Evolutionary conservation across 306 rosid genomes (phyloP).

Genomic region (Castanea mollissima): DNA sequence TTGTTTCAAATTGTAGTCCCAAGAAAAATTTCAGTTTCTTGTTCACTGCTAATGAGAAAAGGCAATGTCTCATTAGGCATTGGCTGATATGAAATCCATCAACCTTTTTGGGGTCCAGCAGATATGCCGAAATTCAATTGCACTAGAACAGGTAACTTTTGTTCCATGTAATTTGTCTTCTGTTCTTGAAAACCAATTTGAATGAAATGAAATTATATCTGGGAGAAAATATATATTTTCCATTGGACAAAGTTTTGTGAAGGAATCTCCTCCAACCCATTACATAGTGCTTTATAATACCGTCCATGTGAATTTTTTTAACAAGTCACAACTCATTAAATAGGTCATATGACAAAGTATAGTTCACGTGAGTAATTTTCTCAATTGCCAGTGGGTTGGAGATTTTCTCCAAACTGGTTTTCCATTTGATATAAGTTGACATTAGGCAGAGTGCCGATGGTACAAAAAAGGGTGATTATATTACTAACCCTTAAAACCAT

Average conservation of each 20-base stretch:
- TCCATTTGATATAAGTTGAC: neutral
- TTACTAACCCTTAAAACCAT: constrained; percentile 3
- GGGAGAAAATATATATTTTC: neutral
- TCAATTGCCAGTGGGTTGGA: too few species aligned
- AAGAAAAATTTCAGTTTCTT: constrained; percentile 10
- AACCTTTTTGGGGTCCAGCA: constrained; percentile 99
- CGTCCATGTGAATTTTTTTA: too few species aligned
- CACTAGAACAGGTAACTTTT: constrained; percentile 85
- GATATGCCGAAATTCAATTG: constrained; percentile 93
- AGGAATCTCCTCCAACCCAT: too few species aligned
- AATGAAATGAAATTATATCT: neutral
- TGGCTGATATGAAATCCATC: constrained; percentile 83
- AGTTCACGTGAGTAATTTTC: too few species aligned
- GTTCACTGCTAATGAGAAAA: constrained; percentile 31
- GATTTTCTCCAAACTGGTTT: too few species aligned
- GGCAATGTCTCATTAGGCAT: constrained; percentile 54
- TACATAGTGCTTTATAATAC: too few species aligned
- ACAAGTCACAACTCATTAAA: too few species aligned
- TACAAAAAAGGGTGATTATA: neutral
- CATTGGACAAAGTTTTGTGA: too few species aligned
- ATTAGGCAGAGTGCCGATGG: neutral
- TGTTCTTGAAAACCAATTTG: neutral
- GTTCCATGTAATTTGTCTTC: neutral
- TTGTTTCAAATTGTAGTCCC: constrained; percentile 14
- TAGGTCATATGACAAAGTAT: too few species aligned